Conservation (phyloP, 2,329 filamentous ascomycete species). For the Lasiodiplodia theobromae region DNA sequence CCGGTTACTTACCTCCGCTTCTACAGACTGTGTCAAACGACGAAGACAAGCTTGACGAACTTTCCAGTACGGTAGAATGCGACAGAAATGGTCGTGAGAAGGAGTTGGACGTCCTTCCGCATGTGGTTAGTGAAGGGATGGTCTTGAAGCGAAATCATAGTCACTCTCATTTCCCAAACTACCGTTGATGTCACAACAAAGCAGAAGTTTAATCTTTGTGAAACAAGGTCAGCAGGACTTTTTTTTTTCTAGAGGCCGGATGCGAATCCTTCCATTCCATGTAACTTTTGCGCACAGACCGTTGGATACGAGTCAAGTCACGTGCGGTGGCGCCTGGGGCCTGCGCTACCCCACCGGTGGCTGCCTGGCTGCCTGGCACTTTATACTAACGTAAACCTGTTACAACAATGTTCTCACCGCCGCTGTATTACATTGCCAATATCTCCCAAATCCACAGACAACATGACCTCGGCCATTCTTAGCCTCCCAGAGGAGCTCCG, state of each 20-base stretch:
- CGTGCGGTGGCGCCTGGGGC: neutral
- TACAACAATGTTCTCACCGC: neutral
- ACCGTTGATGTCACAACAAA: no score
- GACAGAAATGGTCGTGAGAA: no score
- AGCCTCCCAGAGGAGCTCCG: conserved; percentile 10
- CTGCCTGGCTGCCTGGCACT: neutral
- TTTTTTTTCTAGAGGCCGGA: neutral
- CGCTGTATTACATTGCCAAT: neutral
- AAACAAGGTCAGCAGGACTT: no score
- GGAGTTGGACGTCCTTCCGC: no score
- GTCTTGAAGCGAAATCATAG: no score
- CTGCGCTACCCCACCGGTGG: conserved; percentile 2
- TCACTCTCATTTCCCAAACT: no score
- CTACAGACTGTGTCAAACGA: no score
- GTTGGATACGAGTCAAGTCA: neutral
- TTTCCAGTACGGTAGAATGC: no score
- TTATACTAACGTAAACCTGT: neutral
- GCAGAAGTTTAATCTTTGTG: no score
- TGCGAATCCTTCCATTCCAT: neutral
- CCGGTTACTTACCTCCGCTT: no score
- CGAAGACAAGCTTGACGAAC: no score
- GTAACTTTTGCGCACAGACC: neutral
- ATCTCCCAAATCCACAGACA: neutral
- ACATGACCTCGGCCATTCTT: neutral
- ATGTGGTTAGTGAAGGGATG: no score